Base-by-base conservation (phyloP, 148 eudicot species). In the Amaranthus cruentus region DNA sequence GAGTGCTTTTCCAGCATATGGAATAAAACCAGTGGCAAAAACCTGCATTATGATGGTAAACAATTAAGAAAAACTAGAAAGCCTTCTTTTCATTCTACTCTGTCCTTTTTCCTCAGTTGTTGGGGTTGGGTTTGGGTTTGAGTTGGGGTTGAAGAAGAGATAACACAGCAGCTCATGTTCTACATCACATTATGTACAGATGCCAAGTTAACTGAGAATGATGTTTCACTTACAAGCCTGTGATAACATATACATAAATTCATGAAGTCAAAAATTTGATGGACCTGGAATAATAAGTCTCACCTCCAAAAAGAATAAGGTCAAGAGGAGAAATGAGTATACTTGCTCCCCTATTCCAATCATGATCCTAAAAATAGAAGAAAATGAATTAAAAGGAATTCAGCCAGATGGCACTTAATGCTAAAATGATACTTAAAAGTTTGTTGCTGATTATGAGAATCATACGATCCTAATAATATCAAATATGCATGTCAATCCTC, bases 261-360 rank as follows among this genome's bases (percentile, higher is more conserved):
- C 14, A 75, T 57, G 69, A 57, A 42, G 69, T n/a, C 10, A 61
- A 47, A 46, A 59, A 53, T 43, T 21, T 49, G 14, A 6, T 5
- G 46, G 47, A 47, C 58, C 57, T 66, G 48, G 5, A 9, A 78
- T 61, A 21, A 38, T n/a, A 66, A 53, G 66, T 76, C 14, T 84
- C 71, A 95, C 99, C 99, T 95, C 88, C 50, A 95, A 77, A 76
- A 91, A 92, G 80, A 95, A 95, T 81, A 85, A 79, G 77, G 79
- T 88, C 82, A 95, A 75, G 18, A 95, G 84, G 78, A 95, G 90
- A 76, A 87, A 66, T 48, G 99, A 95, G 81, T 95, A 95, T 44
- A 85, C 85, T 73, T 90, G 99, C 84, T 95, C 99, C n/a, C 93
- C 93, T 72, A 95, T 87, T 73, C 91, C 93, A 80, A 95, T 88